phyloP scores from a whole-genome alignment of 2,329 filamentous ascomycete species.

The Drechslerella stenobrocha region DNA sequence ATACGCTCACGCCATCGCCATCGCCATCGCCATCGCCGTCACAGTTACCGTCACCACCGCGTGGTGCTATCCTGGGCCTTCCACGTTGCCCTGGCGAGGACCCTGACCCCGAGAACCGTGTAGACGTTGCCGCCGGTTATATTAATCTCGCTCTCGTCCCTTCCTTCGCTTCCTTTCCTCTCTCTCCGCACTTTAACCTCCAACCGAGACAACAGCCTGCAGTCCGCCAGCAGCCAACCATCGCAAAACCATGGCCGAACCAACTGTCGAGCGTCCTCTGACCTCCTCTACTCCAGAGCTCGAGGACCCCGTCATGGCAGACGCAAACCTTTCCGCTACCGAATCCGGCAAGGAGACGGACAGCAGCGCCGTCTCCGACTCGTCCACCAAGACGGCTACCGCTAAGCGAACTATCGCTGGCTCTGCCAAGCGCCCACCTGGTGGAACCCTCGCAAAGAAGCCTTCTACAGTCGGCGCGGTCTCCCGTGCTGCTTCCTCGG shows the following conservation, averaged over 20 bases:
- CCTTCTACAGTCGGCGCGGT: constrained; percentile 34
- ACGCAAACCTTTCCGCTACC: constrained; percentile 33
- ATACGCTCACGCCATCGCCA: no score
- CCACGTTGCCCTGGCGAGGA: neutral
- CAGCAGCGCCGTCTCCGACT: constrained; percentile 34
- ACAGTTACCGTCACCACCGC: constrained; percentile 6
- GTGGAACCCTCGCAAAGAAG: constrained; percentile 45
- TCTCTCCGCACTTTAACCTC: constrained; percentile 7
- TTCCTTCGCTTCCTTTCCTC: neutral
- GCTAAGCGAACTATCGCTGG: constrained; percentile 29
- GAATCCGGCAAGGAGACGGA: constrained; percentile 40
- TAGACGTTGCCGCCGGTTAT: neutral
- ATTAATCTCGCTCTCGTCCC: neutral
- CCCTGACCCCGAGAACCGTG: neutral
- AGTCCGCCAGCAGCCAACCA: neutral
- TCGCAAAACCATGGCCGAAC: constrained; percentile 41
- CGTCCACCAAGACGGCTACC: constrained; percentile 36
- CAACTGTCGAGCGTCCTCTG: constrained; percentile 29
- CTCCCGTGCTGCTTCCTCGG: constrained; percentile 15
- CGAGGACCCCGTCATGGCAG: constrained; percentile 25
- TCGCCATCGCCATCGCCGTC: constrained; percentile 21
- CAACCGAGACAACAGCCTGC: neutral
- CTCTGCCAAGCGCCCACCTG: constrained; percentile 39
- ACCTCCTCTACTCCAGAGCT: constrained; percentile 42
- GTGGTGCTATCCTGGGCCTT: neutral